phyloP scores from a whole-genome alignment of 371 early-diverging fungal genomes.

The Choanephora cucurbitarum region DNA sequence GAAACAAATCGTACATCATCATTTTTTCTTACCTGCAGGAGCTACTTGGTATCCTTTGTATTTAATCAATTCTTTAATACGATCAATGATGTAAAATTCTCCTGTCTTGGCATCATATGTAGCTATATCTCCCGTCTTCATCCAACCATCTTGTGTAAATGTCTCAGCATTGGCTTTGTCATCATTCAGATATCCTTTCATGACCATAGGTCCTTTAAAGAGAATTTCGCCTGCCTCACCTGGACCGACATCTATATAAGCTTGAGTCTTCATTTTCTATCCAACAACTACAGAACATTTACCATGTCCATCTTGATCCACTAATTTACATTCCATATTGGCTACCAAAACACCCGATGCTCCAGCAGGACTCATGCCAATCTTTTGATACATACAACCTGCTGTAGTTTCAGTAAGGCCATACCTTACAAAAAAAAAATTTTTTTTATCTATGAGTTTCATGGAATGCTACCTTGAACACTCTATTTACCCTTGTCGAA shows the following conservation, averaged over 20 bases:
- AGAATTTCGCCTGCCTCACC: constrained; percentile 74
- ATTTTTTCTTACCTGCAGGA: constrained; percentile 43
- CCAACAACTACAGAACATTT: constrained; percentile 1
- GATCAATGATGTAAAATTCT: constrained; percentile 69
- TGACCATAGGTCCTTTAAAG: constrained; percentile 81
- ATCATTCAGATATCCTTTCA: constrained; percentile 75
- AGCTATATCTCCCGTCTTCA: constrained; percentile 88
- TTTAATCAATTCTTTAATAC: constrained; percentile 78
- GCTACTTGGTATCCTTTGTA: constrained; percentile 82
- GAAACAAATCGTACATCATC: neutral
- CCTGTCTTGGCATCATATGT: constrained; percentile 53
- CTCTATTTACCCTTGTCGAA: constrained; percentile 73
- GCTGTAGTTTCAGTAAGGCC: constrained; percentile 78
- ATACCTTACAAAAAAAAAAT: constrained; percentile 51
- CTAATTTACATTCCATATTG: constrained; percentile 67
- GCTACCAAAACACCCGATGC: constrained; percentile 72
- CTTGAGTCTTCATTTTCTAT: neutral
- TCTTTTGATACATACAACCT: constrained; percentile 35
- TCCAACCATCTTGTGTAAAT: constrained; percentile 72
- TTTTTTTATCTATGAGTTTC: too few species aligned
- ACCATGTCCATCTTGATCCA: constrained; percentile 59
- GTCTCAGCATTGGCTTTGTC: constrained; percentile 69
- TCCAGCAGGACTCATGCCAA: constrained; percentile 43
- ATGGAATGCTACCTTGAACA: too few species aligned
- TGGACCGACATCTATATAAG: constrained; percentile 48